These are phyloP conservation scores for Beauveria asiatica DNA, from an alignment of 2,329 filamentous ascomycete species.

Conservation along the genomic window DNA sequence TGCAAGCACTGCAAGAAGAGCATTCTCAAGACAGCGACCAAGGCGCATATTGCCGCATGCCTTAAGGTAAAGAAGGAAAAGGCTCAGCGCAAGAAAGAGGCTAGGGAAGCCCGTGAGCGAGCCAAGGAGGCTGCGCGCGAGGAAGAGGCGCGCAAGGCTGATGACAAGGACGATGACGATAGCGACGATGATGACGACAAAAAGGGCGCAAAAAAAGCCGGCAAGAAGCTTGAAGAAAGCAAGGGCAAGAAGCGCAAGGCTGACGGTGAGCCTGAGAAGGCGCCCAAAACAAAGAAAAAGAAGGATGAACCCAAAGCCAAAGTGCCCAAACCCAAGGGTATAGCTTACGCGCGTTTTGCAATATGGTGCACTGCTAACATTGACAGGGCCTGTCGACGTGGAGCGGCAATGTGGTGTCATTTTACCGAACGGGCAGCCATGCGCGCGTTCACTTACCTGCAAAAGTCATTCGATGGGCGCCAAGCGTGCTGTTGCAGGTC, in stretches of 20 bases:
- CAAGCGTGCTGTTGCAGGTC: constrained; percentile 78
- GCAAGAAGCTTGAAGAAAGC: constrained; percentile 53
- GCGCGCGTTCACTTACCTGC: constrained; percentile 82
- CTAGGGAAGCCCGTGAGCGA: constrained; percentile 60
- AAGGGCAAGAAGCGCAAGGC: constrained; percentile 75
- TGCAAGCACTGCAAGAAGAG: constrained; percentile 96
- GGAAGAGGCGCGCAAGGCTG: constrained; percentile 44
- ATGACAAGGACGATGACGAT: constrained; percentile 42
- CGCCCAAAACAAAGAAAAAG: constrained; percentile 84
- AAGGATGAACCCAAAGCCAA: constrained; percentile 87
- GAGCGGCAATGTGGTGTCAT: constrained; percentile 88
- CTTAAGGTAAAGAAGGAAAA: constrained; percentile 78
- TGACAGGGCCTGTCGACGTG: constrained; percentile 73
- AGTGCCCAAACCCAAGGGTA: constrained; percentile 73
- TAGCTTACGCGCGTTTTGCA: neutral
- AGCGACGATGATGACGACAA: constrained; percentile 39
- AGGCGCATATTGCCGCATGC: constrained; percentile 75
- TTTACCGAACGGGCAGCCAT: constrained; percentile 76
- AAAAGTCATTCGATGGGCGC: constrained; percentile 95
- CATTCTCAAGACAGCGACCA: constrained; percentile 65
- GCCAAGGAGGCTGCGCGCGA: constrained; percentile 54
- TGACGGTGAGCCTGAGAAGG: constrained; percentile 69
- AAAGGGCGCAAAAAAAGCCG: constrained; percentile 43
- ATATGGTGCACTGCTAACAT: constrained; percentile 12
- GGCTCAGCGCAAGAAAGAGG: constrained; percentile 67